These are phyloP conservation scores for Scheffersomyces segobiensis DNA, from an alignment of 1,139 yeast species.

Conservation along the genomic window DNA sequence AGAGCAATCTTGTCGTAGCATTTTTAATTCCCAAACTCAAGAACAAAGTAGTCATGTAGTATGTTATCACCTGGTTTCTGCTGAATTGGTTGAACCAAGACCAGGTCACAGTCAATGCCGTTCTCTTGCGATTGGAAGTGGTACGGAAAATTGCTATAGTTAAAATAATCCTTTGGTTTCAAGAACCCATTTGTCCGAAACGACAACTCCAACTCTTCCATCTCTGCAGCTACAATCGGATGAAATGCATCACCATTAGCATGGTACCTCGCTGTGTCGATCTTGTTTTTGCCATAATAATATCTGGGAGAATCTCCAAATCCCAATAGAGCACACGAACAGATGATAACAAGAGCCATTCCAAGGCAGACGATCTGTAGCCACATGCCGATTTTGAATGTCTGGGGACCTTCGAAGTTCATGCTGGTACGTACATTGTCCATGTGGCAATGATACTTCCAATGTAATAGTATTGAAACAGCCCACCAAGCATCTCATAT, in stretches of 20 bases:
- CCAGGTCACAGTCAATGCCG: constrained; percentile 7
- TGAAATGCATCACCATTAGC: constrained; percentile 19
- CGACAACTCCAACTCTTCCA: constrained; percentile 15
- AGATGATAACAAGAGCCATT: constrained; percentile 15
- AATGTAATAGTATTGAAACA: constrained; percentile 23
- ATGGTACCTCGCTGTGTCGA: constrained; percentile 36
- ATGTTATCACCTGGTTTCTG: constrained; percentile 20
- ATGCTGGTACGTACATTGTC: constrained; percentile 24
- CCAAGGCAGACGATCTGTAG: constrained; percentile 21
- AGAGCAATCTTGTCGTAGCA: constrained; percentile 16
- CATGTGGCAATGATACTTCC: constrained; percentile 28
- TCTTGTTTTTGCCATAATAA: constrained; percentile 39
- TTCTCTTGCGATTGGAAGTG: background rate
- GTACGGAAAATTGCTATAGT: constrained; percentile 8
- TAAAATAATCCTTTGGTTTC: constrained; percentile 6
- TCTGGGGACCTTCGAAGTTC: constrained; percentile 17
- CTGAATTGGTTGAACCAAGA: constrained; percentile 17
- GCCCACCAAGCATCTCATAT: constrained; percentile 23
- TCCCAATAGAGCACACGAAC: constrained; percentile 37
- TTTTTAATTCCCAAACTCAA: constrained; percentile 17
- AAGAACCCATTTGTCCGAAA: background rate
- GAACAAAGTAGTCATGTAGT: constrained; percentile 20
- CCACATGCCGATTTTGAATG: constrained; percentile 20
- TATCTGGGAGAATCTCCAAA: constrained; percentile 54
- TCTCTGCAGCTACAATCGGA: constrained; percentile 17